Percentiles rank a stretch among this genome's conserved stretches.
Evolutionary conservation across 305 asterid genomes (phyloP).

Genomic region (Lippia alba): DNA sequence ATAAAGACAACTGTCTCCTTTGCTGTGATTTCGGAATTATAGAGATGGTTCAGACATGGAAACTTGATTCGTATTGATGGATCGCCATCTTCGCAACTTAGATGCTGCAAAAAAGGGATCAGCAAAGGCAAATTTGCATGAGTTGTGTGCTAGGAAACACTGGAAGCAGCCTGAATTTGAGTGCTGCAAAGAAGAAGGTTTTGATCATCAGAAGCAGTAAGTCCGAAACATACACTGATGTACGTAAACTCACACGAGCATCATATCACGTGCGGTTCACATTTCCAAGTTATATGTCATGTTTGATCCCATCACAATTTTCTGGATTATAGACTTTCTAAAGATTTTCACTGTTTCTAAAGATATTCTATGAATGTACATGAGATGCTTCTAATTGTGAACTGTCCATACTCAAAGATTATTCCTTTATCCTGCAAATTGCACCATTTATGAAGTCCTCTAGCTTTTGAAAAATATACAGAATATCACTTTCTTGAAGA

Average conservation of each 20-base stretch:
- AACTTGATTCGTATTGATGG: not conserved
- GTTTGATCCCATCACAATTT: slow-evolving; percentile 13
- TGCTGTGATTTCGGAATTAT: slow-evolving; percentile 1
- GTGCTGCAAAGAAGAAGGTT: slow-evolving; percentile 32
- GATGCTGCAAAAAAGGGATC: slow-evolving; percentile 8
- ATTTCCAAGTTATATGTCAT: not conserved
- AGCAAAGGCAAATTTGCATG: slow-evolving; percentile 23
- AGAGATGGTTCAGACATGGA: not conserved
- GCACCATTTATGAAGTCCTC: too few species aligned
- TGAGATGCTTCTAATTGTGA: too few species aligned
- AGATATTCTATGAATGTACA: not conserved
- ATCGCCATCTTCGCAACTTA: slow-evolving; percentile 13
- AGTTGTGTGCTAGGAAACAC: slow-evolving; percentile 16
- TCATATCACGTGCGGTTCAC: not conserved
- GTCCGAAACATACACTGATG: not conserved
- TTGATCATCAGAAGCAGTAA: slow-evolving; percentile 15
- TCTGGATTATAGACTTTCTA: not conserved
- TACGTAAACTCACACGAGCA: not conserved
- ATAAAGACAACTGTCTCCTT: not conserved
- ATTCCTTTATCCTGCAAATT: too few species aligned
- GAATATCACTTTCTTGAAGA: not conserved
- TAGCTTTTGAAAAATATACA: too few species aligned
- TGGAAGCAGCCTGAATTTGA: slow-evolving; percentile 30
- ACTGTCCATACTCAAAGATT: too few species aligned
- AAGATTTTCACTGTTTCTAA: not conserved